Base-by-base conservation (phyloP, 441 rosid genomes). In the Dalechampia spathulata region DNA sequence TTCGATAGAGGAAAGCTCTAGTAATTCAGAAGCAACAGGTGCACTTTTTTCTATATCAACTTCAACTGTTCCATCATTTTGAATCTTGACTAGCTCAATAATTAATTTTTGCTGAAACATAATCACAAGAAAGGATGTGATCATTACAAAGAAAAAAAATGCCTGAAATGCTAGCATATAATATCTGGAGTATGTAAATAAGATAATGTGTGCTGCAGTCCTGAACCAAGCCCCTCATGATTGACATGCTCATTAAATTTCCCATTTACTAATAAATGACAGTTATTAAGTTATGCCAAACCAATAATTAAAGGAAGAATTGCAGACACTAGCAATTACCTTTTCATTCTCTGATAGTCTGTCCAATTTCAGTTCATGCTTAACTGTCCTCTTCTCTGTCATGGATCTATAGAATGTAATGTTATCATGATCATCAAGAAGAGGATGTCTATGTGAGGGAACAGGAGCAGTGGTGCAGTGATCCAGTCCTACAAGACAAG, bases 61-160 rank as follows among this genome's bases (percentile, higher is more conserved):
- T 73, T 83, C 95, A 52, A 93, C 97, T 0, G 91, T 93, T 61
- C 99, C 99, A 39, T 93, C 95, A 56, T 82, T 87, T 82, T 93
- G 97, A 67, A 87, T 82, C 71, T 75, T 85, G 65, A 93, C 86
- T 50, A 93, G 79, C 75, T 90, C 89, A 50, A 82, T 78, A 67
- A 87, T 82, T 49, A 90, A 82, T 63, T 90, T 87, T 68, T 83
- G 76, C 97, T 90, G 85, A 67, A 62, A 41, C 60, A 65, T 14
- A 45, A 57, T 65, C 13, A 71, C 15, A 63, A 41, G 49, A 60
- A 43, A 45, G 45, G 57, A 16, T 47, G 58, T 60, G 20, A 63
- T 54, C 20, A 47, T 44, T 60, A 38, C 22, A 65, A 43, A 55
- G 51, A 57, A 61, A 40, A 75, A 6, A 48, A 28, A 13, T 4